phyloP scores from a whole-genome alignment of 352 stramenopile species.

The Phytopythium vexans region DNA sequence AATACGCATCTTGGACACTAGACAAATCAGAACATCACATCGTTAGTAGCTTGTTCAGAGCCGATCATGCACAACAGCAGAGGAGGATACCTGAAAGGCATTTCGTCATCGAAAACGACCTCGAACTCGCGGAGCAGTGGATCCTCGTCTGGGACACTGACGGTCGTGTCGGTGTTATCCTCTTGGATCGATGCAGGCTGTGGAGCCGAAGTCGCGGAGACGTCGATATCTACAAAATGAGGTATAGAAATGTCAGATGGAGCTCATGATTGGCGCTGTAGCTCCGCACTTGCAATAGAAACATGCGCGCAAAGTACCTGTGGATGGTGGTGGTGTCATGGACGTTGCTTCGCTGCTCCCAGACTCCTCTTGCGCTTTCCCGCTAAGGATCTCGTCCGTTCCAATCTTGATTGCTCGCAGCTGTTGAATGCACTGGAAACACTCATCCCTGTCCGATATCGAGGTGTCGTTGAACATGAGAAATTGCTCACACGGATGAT shows the following conservation, averaged over 20 bases:
- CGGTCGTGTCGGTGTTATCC: slow-evolving; percentile 2
- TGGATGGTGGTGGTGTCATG: too few species aligned
- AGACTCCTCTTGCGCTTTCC: slow-evolving; percentile 8
- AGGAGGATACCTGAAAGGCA: slow-evolving; percentile 54
- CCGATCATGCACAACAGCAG: not conserved
- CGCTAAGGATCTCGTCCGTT: slow-evolving; percentile 50
- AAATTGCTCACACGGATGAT: too few species aligned
- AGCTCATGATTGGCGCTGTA: too few species aligned
- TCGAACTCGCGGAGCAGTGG: slow-evolving; percentile 64
- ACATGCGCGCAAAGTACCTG: too few species aligned
- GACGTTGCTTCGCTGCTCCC: not conserved
- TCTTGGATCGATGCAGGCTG: too few species aligned
- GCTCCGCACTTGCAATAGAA: too few species aligned
- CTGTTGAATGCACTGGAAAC: slow-evolving; percentile 74
- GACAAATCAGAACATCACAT: slow-evolving; percentile 1
- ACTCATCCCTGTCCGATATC: slow-evolving; percentile 67
- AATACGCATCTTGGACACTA: slow-evolving; percentile 66
- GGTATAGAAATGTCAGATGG: too few species aligned
- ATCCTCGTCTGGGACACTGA: slow-evolving; percentile 40
- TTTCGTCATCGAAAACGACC: slow-evolving; percentile 64
- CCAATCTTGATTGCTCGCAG: slow-evolving; percentile 74
- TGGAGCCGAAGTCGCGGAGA: too few species aligned
- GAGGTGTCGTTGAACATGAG: slow-evolving; percentile 6
- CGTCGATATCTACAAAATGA: too few species aligned
- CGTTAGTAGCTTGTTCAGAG: too few species aligned